These are phyloP conservation scores for Nepenthes mirabilis DNA, from an alignment of 148 eudicot species.

Conservation along the genomic window DNA sequence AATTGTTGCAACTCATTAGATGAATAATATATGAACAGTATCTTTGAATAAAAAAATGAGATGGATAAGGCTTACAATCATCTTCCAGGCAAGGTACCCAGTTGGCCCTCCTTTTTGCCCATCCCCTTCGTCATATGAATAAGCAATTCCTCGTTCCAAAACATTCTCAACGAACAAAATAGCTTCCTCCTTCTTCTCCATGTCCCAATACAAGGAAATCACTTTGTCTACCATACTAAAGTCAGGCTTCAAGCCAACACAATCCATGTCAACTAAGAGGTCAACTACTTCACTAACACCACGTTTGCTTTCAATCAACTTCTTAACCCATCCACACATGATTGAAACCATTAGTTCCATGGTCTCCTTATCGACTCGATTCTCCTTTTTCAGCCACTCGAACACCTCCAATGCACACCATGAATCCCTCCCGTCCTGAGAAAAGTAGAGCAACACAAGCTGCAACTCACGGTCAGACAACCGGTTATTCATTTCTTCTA, in stretches of 20 bases:
- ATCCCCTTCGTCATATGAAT: slow-evolving; percentile 23
- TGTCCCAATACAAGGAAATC: slow-evolving; percentile 70
- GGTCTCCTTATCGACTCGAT: slow-evolving; percentile 82
- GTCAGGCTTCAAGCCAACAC: slow-evolving; percentile 70
- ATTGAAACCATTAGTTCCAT: slow-evolving; percentile 93
- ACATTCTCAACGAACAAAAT: slow-evolving; percentile 56
- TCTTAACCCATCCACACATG: slow-evolving; percentile 88
- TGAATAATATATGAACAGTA: neutral
- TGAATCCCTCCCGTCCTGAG: slow-evolving; percentile 93
- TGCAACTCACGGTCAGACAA: slow-evolving; percentile 68
- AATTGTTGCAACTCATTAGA: too few species aligned
- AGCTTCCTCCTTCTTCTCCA: slow-evolving; percentile 40
- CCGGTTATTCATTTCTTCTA: slow-evolving; percentile 75
- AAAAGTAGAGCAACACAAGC: slow-evolving; percentile 71
- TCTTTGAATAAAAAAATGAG: neutral
- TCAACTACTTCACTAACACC: slow-evolving; percentile 61
- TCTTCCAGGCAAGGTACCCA: slow-evolving; percentile 97
- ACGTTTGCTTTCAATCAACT: slow-evolving; percentile 45
- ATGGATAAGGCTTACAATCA: slow-evolving; percentile 50
- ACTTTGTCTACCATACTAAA: slow-evolving; percentile 95
- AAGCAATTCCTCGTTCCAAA: slow-evolving; percentile 41
- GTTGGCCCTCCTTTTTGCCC: slow-evolving; percentile 67
- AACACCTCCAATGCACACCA: slow-evolving; percentile 97
- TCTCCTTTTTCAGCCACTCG: slow-evolving; percentile 89
- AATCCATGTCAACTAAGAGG: slow-evolving; percentile 85